These are phyloP conservation scores for Prillingera fragicola DNA, from an alignment of 1,284 basidiomycete genomes.

Conservation along the genomic window DNA sequence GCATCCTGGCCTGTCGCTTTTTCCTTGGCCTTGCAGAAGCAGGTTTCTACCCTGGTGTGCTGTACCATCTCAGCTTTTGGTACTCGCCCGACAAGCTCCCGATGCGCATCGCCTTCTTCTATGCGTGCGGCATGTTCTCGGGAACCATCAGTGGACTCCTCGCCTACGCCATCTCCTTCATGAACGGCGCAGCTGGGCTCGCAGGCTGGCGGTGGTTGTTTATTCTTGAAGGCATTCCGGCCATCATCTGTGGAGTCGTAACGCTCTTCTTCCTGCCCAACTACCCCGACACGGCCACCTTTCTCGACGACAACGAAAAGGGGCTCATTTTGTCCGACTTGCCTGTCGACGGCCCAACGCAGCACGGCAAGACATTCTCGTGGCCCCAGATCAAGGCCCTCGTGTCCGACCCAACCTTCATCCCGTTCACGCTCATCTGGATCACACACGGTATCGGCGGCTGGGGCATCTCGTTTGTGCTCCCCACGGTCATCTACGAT, in stretches of 20 bases:
- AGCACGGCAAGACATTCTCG: neutral
- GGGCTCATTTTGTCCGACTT: constrained; percentile 1
- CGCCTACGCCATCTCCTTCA: constrained; percentile 30
- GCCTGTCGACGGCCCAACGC: constrained; percentile 1
- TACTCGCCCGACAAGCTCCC: constrained; percentile 24
- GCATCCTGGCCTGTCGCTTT: constrained; percentile 34
- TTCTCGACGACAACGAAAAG: constrained; percentile 3
- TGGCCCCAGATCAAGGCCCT: constrained; percentile 1
- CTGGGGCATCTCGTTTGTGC: constrained; percentile 12
- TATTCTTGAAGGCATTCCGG: constrained; percentile 53
- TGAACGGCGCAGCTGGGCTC: constrained; percentile 24
- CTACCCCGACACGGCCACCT: constrained; percentile 8
- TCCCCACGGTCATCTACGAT: constrained; percentile 11
- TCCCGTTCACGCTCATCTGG: constrained; percentile 8
- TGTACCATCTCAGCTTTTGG: constrained; percentile 35
- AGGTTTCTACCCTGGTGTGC: constrained; percentile 35
- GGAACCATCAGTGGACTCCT: constrained; percentile 31
- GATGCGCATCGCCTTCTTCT: constrained; percentile 19
- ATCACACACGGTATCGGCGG: constrained; percentile 13
- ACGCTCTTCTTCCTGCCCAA: constrained; percentile 51
- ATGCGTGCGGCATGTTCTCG: constrained; percentile 17
- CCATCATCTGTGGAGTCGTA: constrained; percentile 47
- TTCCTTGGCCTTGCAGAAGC: constrained; percentile 38
- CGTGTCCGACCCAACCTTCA: constrained; percentile 1
- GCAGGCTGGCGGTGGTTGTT: constrained; percentile 46